A percentile compares a stretch with the other conserved stretches of the same genome.
Conservation (phyloP, 1,284 basidiomycete genomes). For the Abortiporus biennis region DNA sequence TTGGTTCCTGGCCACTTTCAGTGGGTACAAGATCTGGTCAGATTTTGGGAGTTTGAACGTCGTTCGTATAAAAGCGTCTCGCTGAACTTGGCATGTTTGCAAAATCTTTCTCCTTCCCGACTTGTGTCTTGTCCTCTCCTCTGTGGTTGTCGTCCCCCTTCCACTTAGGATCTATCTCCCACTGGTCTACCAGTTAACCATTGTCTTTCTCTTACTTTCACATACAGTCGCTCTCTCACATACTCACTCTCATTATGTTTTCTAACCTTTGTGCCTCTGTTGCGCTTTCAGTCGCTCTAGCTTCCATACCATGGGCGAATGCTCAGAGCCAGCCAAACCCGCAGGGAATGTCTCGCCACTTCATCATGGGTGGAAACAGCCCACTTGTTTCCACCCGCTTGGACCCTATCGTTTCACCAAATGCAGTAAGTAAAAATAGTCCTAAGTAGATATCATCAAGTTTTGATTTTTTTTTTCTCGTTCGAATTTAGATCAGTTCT, state of each 20-base stretch:
- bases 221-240: constrained; percentile 4
- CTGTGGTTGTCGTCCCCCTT: no score
- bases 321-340: no score
- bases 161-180: no score
- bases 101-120: no score
- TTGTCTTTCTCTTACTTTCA: constrained; percentile 4
- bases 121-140: no score
- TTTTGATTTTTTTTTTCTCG: background rate
- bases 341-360: no score
- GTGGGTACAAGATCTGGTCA: no score
- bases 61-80: no score
- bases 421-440: constrained; percentile 11
- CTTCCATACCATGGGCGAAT: constrained; percentile 18
- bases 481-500: constrained; percentile 14
- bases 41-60: no score
- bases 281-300: constrained; percentile 14
- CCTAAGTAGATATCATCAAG: background rate
- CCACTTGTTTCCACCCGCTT: constrained; percentile 21
- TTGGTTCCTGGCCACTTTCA: no score
- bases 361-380: constrained; percentile 21
- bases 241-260: constrained; percentile 1
- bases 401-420: constrained; percentile 24
- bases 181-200: no score
- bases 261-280: background rate
- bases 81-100: no score